phyloP scores from a whole-genome alignment of 352 stramenopile species.

The Globisporangium recalcitrans region DNA sequence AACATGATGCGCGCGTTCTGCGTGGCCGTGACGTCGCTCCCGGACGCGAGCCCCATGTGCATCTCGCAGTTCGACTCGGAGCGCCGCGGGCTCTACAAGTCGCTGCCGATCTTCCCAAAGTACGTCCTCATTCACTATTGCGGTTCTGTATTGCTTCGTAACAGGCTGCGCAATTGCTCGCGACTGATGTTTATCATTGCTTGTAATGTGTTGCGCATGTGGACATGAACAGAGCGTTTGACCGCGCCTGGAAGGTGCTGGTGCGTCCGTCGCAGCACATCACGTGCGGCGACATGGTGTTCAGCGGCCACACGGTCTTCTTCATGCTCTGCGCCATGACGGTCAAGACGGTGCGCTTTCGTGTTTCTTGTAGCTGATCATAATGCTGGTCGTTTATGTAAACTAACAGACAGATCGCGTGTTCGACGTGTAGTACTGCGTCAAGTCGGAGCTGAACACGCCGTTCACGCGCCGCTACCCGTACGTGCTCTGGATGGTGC shows the following conservation, averaged over 20 bases:
- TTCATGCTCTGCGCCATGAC: slow-evolving; percentile 82
- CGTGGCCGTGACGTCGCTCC: slow-evolving; percentile 80
- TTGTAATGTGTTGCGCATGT: neutral
- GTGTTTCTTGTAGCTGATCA: neutral
- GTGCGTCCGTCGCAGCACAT: slow-evolving; percentile 82
- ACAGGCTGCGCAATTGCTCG: neutral
- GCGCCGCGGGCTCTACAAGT: slow-evolving; percentile 64
- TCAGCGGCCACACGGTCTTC: slow-evolving; percentile 85
- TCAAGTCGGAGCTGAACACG: slow-evolving; percentile 76
- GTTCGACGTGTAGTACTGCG: slow-evolving; percentile 27
- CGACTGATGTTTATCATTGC: neutral
- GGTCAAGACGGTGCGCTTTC: slow-evolving; percentile 27
- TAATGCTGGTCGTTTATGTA: neutral
- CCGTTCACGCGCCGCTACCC: slow-evolving; percentile 74
- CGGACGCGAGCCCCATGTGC: slow-evolving; percentile 80
- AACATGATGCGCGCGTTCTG: slow-evolving; percentile 84
- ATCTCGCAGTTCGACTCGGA: slow-evolving; percentile 77
- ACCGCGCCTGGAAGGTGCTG: slow-evolving; percentile 79
- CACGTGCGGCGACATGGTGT: slow-evolving; percentile 88
- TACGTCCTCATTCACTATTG: slow-evolving; percentile 21
- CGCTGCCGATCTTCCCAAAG: slow-evolving; percentile 81
- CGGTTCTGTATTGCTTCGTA: neutral
- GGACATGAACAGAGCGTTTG: slow-evolving; percentile 63
- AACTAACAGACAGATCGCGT: neutral
- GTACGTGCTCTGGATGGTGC: slow-evolving; percentile 74